Conservation (phyloP, 192 early-diverging fungal genomes). For the Chytriomyces sp. region DNA sequence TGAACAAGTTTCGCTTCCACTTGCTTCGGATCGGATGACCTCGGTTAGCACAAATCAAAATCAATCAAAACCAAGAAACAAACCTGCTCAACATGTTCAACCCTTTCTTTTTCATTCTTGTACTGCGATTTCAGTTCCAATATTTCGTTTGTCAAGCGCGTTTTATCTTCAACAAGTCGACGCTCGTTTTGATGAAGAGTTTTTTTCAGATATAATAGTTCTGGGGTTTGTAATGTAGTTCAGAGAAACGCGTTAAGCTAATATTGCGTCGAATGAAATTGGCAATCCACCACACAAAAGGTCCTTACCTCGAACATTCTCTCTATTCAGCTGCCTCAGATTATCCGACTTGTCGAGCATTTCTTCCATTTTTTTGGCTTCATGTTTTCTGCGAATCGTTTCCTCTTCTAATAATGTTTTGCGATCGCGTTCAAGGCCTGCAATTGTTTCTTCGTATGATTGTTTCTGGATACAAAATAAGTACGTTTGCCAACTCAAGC, state of each 20-base stretch:
- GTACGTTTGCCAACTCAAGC: not conserved
- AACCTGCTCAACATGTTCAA: slow-evolving; percentile 50
- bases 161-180: slow-evolving; percentile 56
- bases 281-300: not conserved
- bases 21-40: slow-evolving; percentile 24
- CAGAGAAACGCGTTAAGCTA: not conserved
- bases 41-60: not conserved
- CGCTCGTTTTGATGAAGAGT: slow-evolving; percentile 46
- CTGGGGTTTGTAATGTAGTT: slow-evolving; percentile 38
- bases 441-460: slow-evolving; percentile 53
- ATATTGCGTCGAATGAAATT: not conserved
- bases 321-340: slow-evolving; percentile 52
- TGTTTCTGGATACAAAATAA: slow-evolving; percentile 8
- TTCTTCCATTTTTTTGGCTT: slow-evolving; percentile 49
- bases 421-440: slow-evolving; percentile 51
- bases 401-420: slow-evolving; percentile 53
- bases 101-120: slow-evolving; percentile 40
- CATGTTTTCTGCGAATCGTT: slow-evolving; percentile 44
- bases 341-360: slow-evolving; percentile 46
- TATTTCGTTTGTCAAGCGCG: slow-evolving; percentile 46
- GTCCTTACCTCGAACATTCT: slow-evolving; percentile 52
- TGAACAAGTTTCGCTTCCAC: slow-evolving; percentile 50
- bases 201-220: slow-evolving; percentile 61
- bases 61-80: not conserved
- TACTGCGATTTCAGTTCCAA: slow-evolving; percentile 25